Base-by-base conservation (phyloP, 352 stramenopile species). In the Thalassiosira hispida region DNA sequence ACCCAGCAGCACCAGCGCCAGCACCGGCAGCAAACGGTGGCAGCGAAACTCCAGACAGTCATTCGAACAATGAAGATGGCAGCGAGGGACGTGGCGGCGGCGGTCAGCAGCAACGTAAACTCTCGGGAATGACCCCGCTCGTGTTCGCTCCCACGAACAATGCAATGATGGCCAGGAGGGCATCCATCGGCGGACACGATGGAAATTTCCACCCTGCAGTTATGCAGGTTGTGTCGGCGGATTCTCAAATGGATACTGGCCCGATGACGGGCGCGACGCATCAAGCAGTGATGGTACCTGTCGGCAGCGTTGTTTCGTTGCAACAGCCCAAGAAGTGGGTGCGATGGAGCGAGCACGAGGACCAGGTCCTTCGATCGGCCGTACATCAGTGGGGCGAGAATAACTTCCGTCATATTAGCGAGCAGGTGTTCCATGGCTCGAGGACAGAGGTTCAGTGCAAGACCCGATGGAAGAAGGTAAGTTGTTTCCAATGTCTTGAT, bases 271-370 rank as follows among this genome's bases (percentile, higher is more conserved):
- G 61, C 33, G 27, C 22, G 0, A 20, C 11, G 31, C 4, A 44
- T 12, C 57, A 51, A 25, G 11, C 25, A 22, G 57, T 25, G 20
- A 49, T 59, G 25, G 20, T 70, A 29, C 46, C 35, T 5, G 22
- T 38, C 31, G 53, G 38, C 7, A 53, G 29, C 9, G 51, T 53
- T 18, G 14, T 68, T 25, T 14, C 63, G 12, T 29, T 80, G n/a
- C 44, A 70, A 18, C 38, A 74, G 23, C 63, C 72, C 0, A 80
- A 80, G 33, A 80, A 74, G 35, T 80, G 72, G 77, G 72, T 72
- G 6, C 70, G 83, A 44, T 93, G 88, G 88, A 87, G 81, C n/a
- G 79, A 89, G 16, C 60, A 87, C 29, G 88, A 93, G 67, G 88
- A 93, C 63, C 72, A 84, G 23, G 53, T 85, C 22, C 74, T 92